Evolutionary conservation across 2,329 filamentous ascomycete genomes (phyloP).

Genomic region (Fusarium sp.): DNA sequence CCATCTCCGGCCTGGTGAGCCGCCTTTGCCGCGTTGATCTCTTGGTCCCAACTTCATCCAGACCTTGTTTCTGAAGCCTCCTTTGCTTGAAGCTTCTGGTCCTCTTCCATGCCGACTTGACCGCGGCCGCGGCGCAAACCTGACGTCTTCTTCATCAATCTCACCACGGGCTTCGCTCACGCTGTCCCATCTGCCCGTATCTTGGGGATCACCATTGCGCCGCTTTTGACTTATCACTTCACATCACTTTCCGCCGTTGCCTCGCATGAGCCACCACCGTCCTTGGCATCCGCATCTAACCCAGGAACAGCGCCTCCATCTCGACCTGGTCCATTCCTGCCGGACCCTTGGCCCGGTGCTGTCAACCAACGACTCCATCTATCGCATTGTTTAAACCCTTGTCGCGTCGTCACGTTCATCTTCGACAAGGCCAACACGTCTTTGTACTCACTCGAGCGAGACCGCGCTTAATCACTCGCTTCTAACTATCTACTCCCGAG

Average conservation of each 20-base stretch:
- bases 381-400: slow-evolving; percentile 10
- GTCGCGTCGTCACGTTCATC: background rate
- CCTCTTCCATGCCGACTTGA: background rate
- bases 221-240: background rate
- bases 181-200: background rate
- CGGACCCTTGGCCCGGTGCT: background rate
- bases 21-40: slow-evolving; percentile 29
- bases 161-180: background rate
- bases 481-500: background rate
- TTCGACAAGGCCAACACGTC: slow-evolving; percentile 9
- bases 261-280: background rate
- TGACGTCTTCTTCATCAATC: background rate
- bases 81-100: background rate
- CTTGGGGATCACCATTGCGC: background rate
- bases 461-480: background rate
- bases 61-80: background rate
- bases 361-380: slow-evolving; percentile 24
- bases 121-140: background rate
- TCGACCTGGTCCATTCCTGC: slow-evolving; percentile 15
- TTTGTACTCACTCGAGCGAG: slow-evolving; percentile 1
- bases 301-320: slow-evolving; percentile 18
- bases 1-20: slow-evolving; percentile 16
- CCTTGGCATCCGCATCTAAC: background rate
- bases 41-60: slow-evolving; percentile 9
- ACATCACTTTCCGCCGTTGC: background rate